Evolutionary conservation across 2,329 filamentous ascomycete species (phyloP).

Genomic region (Calonectria pteridis): DNA sequence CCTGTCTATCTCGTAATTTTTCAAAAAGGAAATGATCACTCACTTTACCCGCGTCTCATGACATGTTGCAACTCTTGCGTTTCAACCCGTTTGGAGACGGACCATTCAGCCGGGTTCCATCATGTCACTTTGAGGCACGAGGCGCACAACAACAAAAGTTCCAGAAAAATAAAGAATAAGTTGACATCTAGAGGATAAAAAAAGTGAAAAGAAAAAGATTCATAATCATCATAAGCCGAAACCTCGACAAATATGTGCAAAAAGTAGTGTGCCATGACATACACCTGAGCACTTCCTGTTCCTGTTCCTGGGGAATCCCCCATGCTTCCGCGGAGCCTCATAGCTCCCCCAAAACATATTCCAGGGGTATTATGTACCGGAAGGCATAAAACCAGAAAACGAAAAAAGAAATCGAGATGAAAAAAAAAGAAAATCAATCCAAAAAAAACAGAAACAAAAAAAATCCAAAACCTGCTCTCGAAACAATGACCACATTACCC

Average conservation of each 20-base stretch:
- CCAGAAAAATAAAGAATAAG: background rate
- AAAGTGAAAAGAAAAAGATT: constrained; percentile 18
- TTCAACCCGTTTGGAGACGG: background rate
- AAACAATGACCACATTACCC: constrained; percentile 13
- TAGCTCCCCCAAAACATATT: constrained; percentile 27
- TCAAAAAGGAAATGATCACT: background rate
- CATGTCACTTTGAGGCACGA: constrained; percentile 4
- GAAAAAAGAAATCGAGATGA: constrained; percentile 18
- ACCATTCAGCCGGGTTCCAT: background rate
- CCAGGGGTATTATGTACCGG: constrained; percentile 38
- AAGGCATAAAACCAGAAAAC: constrained; percentile 19
- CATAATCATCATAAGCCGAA: constrained; percentile 40
- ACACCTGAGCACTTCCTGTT: constrained; percentile 26
- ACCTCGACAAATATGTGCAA: constrained; percentile 30
- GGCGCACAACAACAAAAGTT: background rate
- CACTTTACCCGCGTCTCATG: background rate
- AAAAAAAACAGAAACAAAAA: constrained; percentile 27
- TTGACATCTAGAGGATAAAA: constrained; percentile 7
- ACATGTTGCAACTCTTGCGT: background rate
- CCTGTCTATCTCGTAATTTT: constrained; percentile 5
- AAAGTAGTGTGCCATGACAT: constrained; percentile 24
- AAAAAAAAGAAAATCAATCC: constrained; percentile 10
- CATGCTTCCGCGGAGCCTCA: constrained; percentile 19
- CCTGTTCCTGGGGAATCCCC: constrained; percentile 15
- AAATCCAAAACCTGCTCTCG: constrained; percentile 6